phyloP scores from a whole-genome alignment of 768 basidiomycete genomes.

The Jaapia argillacea region DNA sequence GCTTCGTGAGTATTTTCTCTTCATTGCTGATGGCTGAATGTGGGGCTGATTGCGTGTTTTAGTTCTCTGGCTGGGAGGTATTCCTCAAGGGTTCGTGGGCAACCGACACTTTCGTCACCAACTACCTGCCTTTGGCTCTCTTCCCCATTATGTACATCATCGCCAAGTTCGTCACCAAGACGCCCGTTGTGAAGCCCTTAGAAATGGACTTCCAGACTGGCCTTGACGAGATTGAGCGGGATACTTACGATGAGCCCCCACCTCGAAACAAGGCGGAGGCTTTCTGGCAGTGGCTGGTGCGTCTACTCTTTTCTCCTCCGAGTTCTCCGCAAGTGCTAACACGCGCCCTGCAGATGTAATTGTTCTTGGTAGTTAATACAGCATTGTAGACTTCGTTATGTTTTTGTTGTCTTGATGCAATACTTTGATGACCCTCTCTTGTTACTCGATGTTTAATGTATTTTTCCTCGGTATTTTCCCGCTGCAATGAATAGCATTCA shows the following conservation, averaged over 20 bases:
- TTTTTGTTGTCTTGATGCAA: background rate
- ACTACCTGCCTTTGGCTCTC: conserved; percentile 56
- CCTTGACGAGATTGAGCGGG: conserved; percentile 21
- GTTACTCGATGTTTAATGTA: no score
- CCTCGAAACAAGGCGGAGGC: conserved; percentile 59
- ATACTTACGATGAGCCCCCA: conserved; percentile 50
- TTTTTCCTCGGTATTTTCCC: no score
- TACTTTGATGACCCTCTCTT: background rate
- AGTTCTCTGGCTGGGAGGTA: conserved; percentile 41
- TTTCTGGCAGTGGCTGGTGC: conserved; percentile 75
- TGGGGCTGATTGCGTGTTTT: background rate
- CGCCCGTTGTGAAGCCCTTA: conserved; percentile 31
- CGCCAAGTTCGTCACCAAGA: conserved; percentile 44
- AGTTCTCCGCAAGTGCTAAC: no score
- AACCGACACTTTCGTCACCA: conserved; percentile 68
- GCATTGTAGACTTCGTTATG: background rate
- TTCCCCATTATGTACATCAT: conserved; percentile 70
- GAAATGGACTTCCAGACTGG: conserved; percentile 84
- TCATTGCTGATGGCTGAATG: conserved; percentile 25
- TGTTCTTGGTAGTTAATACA: no score
- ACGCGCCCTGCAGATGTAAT: no score
- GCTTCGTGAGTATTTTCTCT: conserved; percentile 38
- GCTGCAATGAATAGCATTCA: no score
- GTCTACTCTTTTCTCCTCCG: no score
- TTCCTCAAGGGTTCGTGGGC: conserved; percentile 47